Percentiles rank a stretch among this genome's conserved stretches.
These are phyloP conservation scores for Colletotrichum higginsianum DNA, from an alignment of 2,329 filamentous ascomycete genomes.

Conservation along the genomic window DNA sequence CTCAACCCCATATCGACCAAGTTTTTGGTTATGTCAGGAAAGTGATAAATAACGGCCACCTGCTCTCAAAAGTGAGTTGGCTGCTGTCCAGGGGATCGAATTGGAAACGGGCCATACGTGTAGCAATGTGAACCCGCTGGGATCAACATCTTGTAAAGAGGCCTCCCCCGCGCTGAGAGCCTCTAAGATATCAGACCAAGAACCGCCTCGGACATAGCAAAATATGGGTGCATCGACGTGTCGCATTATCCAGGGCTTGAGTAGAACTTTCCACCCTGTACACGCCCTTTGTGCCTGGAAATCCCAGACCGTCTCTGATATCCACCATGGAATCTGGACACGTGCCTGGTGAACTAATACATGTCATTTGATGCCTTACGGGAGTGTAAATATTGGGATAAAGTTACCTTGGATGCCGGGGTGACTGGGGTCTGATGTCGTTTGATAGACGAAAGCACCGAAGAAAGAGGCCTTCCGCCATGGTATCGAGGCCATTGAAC, in stretches of 20 bases:
- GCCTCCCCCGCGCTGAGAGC: background rate
- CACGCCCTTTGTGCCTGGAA: background rate
- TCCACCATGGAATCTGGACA: conserved; percentile 19
- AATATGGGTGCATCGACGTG: background rate
- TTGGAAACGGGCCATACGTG: background rate
- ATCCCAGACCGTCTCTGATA: conserved; percentile 16
- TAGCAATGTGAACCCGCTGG: background rate
- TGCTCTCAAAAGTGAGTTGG: background rate
- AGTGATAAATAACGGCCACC: rapidly evolving
- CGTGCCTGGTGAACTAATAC: conserved; percentile 1
- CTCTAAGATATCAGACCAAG: rapidly evolving
- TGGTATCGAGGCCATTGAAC: background rate
- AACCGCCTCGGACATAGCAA: rapidly evolving
- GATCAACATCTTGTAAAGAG: background rate
- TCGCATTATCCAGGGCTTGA: conserved; percentile 6
- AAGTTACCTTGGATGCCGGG: background rate
- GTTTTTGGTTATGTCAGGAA: rapidly evolving
- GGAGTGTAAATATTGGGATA: rapidly evolving
- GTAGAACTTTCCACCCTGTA: conserved; percentile 9
- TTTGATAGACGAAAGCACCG: conserved; percentile 9
- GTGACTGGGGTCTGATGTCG: background rate
- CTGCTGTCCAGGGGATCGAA: no score
- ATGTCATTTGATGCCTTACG: background rate
- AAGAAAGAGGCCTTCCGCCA: conserved; percentile 7
- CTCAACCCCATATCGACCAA: background rate